Conservation (phyloP, 2,329 filamentous ascomycete genomes). For the Arthrobotrys pseudoclavata region DNA sequence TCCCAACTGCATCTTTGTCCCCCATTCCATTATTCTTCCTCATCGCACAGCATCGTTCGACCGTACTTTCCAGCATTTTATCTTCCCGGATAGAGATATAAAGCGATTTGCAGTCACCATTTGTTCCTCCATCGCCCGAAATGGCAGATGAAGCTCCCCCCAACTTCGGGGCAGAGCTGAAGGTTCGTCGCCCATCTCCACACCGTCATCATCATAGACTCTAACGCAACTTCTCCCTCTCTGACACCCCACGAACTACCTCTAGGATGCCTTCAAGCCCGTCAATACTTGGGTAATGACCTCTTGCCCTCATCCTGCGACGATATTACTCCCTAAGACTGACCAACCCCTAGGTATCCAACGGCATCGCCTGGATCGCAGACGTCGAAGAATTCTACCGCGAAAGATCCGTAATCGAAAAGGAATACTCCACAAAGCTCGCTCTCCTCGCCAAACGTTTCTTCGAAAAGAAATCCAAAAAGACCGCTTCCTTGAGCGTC, state of each 20-base stretch:
- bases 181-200: conserved; percentile 72
- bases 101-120: too few species aligned
- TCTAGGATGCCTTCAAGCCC: conserved; percentile 93
- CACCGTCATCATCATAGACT: conserved; percentile 3
- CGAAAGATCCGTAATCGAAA: conserved; percentile 92
- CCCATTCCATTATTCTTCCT: not conserved
- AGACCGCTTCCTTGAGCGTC: conserved; percentile 87
- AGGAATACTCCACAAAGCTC: conserved; percentile 93
- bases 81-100: not conserved
- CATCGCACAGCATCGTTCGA: conserved; percentile 5
- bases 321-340: not conserved
- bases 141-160: conserved; percentile 78
- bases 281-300: conserved; percentile 84
- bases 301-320: conserved; percentile 38
- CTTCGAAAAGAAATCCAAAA: conserved; percentile 95
- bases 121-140: not conserved
- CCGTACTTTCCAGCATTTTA: not conserved
- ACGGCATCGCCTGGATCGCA: conserved; percentile 93
- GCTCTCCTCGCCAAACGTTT: conserved; percentile 92
- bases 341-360: conserved; percentile 72
- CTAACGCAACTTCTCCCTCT: conserved; percentile 1
- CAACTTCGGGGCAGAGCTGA: conserved; percentile 92
- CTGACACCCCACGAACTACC: conserved; percentile 16
- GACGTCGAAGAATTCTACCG: conserved; percentile 98
- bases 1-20: conserved; percentile 23